Base-by-base conservation (phyloP, 805 yeast species). In the Teunomyces panamensis region DNA sequence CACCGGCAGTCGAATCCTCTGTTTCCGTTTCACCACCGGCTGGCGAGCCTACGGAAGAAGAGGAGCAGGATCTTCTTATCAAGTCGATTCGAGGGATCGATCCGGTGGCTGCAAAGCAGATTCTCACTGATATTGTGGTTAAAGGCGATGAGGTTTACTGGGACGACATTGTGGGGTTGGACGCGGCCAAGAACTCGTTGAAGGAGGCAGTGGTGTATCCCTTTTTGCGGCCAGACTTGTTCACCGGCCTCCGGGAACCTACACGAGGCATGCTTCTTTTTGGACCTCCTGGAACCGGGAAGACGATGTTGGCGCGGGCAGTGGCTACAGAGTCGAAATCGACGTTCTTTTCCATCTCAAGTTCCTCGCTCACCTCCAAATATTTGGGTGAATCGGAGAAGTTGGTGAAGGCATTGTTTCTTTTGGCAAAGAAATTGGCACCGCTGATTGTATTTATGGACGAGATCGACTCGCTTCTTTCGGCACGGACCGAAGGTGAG, bases 221-320 rank as follows among this genome's bases (percentile, higher is more conserved):
- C 20, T 91, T 92, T 60, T 68, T 94, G 54, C 77, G 98, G 44
- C 99, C 98, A 0, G 98, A 92, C 67, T 73, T 92, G 48, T 94
- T 92, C 63, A 79, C 81, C 49, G 98, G 97, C 0, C 70, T 92
- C 45, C 75, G 97, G 56, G 97, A 91, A 68, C 98, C 98, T 0
- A 91, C 96, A 0, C 72, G 96, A 49, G 98, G 98, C n/a, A 89
- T 94, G 96, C 74, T 92, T 16, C 68, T 92, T 36, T 92, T 90
- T 71, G 99, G 99, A 0, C 98, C 99, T 2, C 97, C 98, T 0
- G 99, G 99, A n/a, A 92, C 98, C 0, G 98, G 98, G 48, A 92
- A 94, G 62, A 91, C 97, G 0, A 91, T 92, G 98, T 77, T 92
- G 55, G 97, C 97, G 0, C 76, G 96, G 53, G 96, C 98, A 0